These are phyloP conservation scores for Hemileia vastatrix DNA, from an alignment of 1,284 basidiomycete species.

Conservation along the genomic window DNA sequence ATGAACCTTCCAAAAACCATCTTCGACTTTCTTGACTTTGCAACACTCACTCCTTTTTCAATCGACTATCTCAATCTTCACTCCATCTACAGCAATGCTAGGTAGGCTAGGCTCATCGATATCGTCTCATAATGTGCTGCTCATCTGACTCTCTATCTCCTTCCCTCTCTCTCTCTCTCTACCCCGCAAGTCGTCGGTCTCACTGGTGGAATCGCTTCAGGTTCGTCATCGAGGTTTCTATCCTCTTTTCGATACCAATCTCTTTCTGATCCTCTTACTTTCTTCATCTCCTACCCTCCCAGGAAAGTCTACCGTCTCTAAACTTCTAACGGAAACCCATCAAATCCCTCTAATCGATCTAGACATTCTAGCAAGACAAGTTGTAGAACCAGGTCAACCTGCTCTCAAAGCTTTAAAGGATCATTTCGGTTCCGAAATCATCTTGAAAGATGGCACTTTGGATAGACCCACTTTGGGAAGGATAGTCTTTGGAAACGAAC, in stretches of 20 bases:
- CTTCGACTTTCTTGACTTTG: too few relatives aligned
- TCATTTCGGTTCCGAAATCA: conserved; percentile 62
- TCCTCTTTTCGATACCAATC: background rate
- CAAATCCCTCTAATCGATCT: conserved; percentile 77
- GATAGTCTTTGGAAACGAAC: conserved; percentile 70
- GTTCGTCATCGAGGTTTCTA: conserved; percentile 40
- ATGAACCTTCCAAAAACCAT: too few relatives aligned
- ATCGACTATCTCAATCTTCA: too few relatives aligned
- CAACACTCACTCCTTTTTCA: too few relatives aligned
- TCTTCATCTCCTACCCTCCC: conserved; percentile 4
- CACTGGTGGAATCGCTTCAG: conserved; percentile 91
- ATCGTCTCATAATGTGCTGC: too few relatives aligned
- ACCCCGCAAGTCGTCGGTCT: conserved; percentile 94
- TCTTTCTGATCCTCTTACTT: background rate
- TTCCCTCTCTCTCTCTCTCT: too few relatives aligned
- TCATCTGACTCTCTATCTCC: too few relatives aligned
- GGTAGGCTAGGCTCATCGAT: too few relatives aligned
- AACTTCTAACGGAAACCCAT: conserved; percentile 54
- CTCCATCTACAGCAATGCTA: too few relatives aligned
- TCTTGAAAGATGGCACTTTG: conserved; percentile 60
- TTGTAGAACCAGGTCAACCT: conserved; percentile 71
- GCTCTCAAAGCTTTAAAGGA: conserved; percentile 60
- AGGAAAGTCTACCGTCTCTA: conserved; percentile 79
- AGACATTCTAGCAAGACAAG: conserved; percentile 76
- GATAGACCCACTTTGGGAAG: conserved; percentile 73